phyloP scores from a whole-genome alignment of 495 filamentous ascomycete genomes.

The Trichodelitschia bisporula region DNA sequence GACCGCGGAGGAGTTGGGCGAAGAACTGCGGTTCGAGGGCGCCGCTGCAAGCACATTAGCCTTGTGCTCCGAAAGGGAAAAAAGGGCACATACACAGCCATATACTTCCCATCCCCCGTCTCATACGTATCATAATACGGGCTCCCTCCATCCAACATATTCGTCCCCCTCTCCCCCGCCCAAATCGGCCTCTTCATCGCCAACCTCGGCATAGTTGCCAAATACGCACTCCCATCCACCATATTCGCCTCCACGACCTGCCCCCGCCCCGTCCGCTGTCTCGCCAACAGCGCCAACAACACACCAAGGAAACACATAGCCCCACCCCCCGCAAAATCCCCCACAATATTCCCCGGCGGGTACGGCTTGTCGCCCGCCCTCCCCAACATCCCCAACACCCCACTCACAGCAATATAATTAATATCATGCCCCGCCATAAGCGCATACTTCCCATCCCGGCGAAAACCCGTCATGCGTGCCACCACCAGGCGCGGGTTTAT shows the following conservation, averaged over 20 bases:
- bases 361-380: constrained; percentile 40
- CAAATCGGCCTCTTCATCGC: constrained; percentile 31
- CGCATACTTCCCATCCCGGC: constrained; percentile 61
- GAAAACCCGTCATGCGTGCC: constrained; percentile 69
- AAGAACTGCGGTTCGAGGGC: constrained; percentile 80
- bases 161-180: constrained; percentile 37
- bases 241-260: constrained; percentile 91
- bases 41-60: constrained; percentile 21
- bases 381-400: constrained; percentile 54
- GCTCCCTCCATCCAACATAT: constrained; percentile 59
- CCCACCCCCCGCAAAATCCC: constrained; percentile 84
- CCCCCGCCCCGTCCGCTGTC: constrained; percentile 36
- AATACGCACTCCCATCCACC: constrained; percentile 67
- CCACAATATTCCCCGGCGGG: constrained; percentile 61
- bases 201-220: constrained; percentile 53
- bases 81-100: constrained; percentile 35
- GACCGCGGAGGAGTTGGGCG: constrained; percentile 31
- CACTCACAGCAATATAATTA: constrained; percentile 81
- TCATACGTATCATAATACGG: constrained; percentile 79
- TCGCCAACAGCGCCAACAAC: constrained; percentile 31
- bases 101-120: constrained; percentile 56
- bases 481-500: constrained; percentile 59
- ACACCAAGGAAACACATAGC: constrained; percentile 43
- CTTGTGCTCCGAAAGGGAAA: background rate
- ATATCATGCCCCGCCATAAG: constrained; percentile 94